Evolutionary conservation across 1,284 basidiomycete species (phyloP).

Genomic region (Ceratobasidium sp.): DNA sequence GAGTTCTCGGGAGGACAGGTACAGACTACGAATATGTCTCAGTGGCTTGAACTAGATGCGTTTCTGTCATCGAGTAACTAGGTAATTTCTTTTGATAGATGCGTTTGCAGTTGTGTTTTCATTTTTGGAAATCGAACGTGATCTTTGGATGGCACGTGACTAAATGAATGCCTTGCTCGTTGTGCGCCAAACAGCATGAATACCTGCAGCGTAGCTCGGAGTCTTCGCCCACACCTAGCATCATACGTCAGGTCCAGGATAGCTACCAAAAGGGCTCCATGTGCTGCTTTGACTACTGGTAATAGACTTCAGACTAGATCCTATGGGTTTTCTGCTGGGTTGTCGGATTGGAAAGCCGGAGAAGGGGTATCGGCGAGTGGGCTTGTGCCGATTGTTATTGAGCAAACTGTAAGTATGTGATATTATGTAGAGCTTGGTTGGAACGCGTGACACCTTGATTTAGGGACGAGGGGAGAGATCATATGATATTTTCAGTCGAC

Average conservation of each 20-base stretch:
- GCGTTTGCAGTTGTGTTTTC: too few species aligned
- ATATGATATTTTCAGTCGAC: conserved; percentile 93
- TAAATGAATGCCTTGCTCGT: too few species aligned
- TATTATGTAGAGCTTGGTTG: conserved; percentile 1
- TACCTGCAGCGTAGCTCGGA: neutral
- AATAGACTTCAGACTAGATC: too few species aligned
- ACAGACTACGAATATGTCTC: too few species aligned
- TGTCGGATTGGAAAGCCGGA: conserved; percentile 29
- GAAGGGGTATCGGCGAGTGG: conserved; percentile 34
- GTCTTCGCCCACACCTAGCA: neutral
- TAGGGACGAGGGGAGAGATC: conserved; percentile 92
- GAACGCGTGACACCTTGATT: conserved; percentile 36
- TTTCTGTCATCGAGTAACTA: too few species aligned
- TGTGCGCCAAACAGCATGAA: too few species aligned
- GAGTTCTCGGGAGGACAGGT: too few species aligned
- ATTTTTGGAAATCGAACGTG: too few species aligned
- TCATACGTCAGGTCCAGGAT: neutral
- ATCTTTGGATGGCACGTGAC: too few species aligned
- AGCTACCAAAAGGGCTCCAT: neutral
- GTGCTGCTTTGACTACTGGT: neutral
- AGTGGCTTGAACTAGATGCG: too few species aligned
- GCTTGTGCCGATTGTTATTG: conserved; percentile 91
- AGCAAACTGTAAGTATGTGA: conserved; percentile 78
- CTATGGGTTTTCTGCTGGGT: conserved; percentile 15
- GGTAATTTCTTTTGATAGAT: too few species aligned